phyloP scores from a whole-genome alignment of 495 filamentous ascomycete species.

The Xylaria grammica region DNA sequence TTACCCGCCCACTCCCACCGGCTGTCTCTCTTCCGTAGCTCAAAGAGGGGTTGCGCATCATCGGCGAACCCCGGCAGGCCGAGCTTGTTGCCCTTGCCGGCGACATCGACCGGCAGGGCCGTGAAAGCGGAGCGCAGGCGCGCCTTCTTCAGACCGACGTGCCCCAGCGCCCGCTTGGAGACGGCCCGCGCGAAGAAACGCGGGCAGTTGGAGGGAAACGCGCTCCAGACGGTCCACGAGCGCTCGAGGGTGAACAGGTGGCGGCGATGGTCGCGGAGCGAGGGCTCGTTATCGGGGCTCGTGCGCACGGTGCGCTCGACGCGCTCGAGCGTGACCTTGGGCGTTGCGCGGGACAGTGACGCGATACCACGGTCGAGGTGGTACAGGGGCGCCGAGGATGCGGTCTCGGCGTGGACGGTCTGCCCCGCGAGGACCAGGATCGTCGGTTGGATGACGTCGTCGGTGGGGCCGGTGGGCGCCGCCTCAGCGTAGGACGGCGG shows the following conservation, averaged over 20 bases:
- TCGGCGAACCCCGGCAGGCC: constrained; percentile 18
- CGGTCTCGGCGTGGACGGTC: constrained; percentile 14
- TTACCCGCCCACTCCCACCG: constrained; percentile 16
- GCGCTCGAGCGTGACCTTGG: constrained; percentile 15
- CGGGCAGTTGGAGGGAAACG: constrained; percentile 1
- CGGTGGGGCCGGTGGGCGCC: constrained; percentile 11
- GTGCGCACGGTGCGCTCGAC: constrained; percentile 17
- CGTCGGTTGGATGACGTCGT: constrained; percentile 56
- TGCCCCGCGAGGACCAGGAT: constrained; percentile 41
- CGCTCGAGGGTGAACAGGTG: constrained; percentile 14
- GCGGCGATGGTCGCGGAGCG: constrained; percentile 5
- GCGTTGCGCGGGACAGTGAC: background rate
- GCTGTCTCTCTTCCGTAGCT: constrained; percentile 9
- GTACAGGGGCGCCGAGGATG: constrained; percentile 7
- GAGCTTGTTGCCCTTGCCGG: background rate
- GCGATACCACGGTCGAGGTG: constrained; percentile 18
- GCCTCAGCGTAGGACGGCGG: constrained; percentile 8
- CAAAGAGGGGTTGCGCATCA: constrained; percentile 16
- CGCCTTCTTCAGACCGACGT: constrained; percentile 18
- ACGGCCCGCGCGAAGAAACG: constrained; percentile 12
- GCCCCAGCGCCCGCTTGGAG: constrained; percentile 12
- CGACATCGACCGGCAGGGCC: constrained; percentile 9
- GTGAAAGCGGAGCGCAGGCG: constrained; percentile 8
- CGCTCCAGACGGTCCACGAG: background rate
- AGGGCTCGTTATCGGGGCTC: constrained; percentile 10